Evolutionary conservation across 2,329 filamentous ascomycete genomes (phyloP).

Genomic region (Stylonectria norvegica): DNA sequence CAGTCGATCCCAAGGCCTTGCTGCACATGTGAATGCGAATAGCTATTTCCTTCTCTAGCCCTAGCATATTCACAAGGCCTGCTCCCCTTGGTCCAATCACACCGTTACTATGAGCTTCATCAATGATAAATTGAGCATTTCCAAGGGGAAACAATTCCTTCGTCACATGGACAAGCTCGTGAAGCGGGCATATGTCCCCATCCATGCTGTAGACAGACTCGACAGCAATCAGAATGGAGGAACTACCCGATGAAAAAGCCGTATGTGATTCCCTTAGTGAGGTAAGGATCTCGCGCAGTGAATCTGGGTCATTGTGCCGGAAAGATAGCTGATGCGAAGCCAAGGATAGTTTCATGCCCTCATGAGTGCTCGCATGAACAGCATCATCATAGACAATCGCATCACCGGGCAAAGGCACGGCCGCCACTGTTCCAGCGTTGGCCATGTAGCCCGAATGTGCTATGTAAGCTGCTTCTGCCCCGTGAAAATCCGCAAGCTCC

Average conservation of each 20-base stretch:
- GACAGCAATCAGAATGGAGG: conserved; percentile 37
- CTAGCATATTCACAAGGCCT: conserved; percentile 48
- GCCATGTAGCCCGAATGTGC: no score
- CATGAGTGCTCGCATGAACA: no score
- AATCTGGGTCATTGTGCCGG: no score
- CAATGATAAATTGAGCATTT: conserved; percentile 49
- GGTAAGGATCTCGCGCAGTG: conserved; percentile 36
- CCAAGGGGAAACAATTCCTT: conserved; percentile 33
- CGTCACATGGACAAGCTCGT: conserved; percentile 34
- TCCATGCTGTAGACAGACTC: conserved; percentile 49
- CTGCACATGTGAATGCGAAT: conserved; percentile 50
- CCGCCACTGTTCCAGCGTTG: no score
- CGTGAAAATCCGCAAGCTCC: no score
- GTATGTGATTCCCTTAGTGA: conserved; percentile 29
- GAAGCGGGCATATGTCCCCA: conserved; percentile 40
- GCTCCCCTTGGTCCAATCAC: conserved; percentile 46
- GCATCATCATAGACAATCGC: no score
- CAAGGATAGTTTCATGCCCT: no score
- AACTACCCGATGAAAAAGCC: conserved; percentile 24
- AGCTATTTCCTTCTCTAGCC: conserved; percentile 48
- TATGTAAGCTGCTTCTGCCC: no score
- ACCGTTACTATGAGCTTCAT: conserved; percentile 54
- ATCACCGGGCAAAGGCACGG: no score
- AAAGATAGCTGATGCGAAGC: no score
- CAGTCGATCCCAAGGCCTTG: conserved; percentile 46